A percentile compares a stretch with the other conserved stretches of the same genome.
Evolutionary conservation across 2,329 filamentous ascomycete species (phyloP).

Genomic region (Incumbomyces lentus): DNA sequence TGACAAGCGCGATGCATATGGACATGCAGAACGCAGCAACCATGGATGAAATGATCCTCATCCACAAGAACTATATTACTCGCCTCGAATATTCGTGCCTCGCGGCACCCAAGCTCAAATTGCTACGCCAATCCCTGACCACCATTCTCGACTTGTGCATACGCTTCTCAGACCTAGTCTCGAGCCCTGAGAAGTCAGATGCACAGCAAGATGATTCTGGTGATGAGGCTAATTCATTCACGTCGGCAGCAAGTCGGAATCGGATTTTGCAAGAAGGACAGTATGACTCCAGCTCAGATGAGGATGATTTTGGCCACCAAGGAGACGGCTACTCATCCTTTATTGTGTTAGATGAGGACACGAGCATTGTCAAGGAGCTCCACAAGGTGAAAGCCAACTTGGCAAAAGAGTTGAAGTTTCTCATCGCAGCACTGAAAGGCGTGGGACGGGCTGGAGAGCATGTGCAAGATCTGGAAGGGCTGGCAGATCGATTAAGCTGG

Average conservation of each 20-base stretch:
- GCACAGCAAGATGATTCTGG: neutral
- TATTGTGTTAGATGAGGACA: constrained; percentile 32
- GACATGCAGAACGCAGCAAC: constrained; percentile 54
- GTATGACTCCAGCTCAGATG: constrained; percentile 18
- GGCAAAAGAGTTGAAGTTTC: constrained; percentile 56
- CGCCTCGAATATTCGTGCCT: constrained; percentile 59
- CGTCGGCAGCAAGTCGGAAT: constrained; percentile 12
- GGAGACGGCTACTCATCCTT: constrained; percentile 29
- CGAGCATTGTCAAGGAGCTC: constrained; percentile 39
- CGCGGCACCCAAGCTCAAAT: constrained; percentile 55
- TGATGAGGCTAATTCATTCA: constrained; percentile 13
- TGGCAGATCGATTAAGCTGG: neutral
- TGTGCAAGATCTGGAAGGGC: neutral
- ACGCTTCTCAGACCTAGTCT: constrained; percentile 50
- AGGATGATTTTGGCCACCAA: constrained; percentile 19
- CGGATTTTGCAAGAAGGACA: constrained; percentile 7
- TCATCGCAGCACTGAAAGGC: constrained; percentile 61
- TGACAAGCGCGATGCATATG: constrained; percentile 45
- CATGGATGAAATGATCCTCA: constrained; percentile 68
- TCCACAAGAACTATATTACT: constrained; percentile 55
- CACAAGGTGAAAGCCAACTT: constrained; percentile 52
- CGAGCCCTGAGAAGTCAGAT: constrained; percentile 8
- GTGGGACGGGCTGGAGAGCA: constrained; percentile 9
- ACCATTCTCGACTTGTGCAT: constrained; percentile 66
- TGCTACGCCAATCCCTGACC: constrained; percentile 64